phyloP scores from a whole-genome alignment of 495 filamentous ascomycete species.

The Penicillium alfredii region DNA sequence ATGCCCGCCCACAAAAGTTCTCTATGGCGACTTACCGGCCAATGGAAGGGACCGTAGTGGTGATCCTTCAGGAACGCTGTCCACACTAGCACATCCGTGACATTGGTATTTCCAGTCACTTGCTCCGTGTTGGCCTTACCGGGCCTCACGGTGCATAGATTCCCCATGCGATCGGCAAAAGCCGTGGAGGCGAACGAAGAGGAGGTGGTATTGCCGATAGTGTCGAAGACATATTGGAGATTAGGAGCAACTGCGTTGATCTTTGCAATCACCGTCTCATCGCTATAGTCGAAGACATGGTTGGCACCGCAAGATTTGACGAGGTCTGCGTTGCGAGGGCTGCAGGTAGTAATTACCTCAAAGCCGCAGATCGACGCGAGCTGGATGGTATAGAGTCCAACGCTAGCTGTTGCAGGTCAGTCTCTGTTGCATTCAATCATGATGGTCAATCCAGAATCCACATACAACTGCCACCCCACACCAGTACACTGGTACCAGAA shows the following conservation, averaged over 20 bases:
- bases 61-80: constrained; percentile 32
- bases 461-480: constrained; percentile 32
- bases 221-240: constrained; percentile 23
- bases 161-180: constrained; percentile 2
- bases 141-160: constrained; percentile 28
- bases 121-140: constrained; percentile 25
- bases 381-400: constrained; percentile 31
- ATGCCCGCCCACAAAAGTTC: neutral
- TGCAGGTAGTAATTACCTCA: constrained; percentile 45
- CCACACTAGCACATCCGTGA: constrained; percentile 31
- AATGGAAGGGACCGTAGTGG: constrained; percentile 18
- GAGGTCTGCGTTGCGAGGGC: constrained; percentile 43
- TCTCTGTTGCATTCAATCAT: too few species aligned
- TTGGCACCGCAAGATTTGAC: constrained; percentile 42
- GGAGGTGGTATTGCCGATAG: constrained; percentile 20
- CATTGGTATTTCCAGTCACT: constrained; percentile 10
- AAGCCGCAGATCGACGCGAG: constrained; percentile 19
- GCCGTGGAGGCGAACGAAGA: constrained; percentile 15
- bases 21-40: constrained; percentile 16
- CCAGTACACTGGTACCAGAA: constrained; percentile 12
- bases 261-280: constrained; percentile 14
- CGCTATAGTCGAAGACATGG: constrained; percentile 49
- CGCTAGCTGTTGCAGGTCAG: constrained; percentile 23
- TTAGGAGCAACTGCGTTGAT: constrained; percentile 12
- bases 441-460: constrained; percentile 1